phyloP scores from a whole-genome alignment of 2,329 filamentous ascomycete genomes.

The Waltergamsia citrina region DNA sequence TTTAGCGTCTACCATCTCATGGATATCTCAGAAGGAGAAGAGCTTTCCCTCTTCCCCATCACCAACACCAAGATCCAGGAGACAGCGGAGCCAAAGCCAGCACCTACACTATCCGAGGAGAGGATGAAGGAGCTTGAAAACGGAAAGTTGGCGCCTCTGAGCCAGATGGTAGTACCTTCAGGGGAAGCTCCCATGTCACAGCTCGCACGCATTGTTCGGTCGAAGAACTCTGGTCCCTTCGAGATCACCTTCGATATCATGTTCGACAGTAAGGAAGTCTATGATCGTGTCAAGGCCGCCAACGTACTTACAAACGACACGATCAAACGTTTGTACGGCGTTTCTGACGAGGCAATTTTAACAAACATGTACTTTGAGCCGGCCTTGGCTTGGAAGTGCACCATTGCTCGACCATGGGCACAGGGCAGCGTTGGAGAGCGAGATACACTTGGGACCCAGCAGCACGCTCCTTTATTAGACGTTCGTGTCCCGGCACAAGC shows the following conservation, averaged over 20 bases:
- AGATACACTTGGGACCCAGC: constrained; percentile 26
- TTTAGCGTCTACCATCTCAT: constrained; percentile 39
- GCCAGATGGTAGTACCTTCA: too few species aligned
- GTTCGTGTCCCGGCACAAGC: constrained; percentile 10
- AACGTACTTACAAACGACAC: too few species aligned
- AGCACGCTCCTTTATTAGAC: constrained; percentile 23
- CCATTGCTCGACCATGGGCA: constrained; percentile 15
- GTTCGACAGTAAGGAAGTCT: too few species aligned
- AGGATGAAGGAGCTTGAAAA: constrained; percentile 1
- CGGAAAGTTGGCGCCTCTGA: not conserved
- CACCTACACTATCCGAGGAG: not conserved
- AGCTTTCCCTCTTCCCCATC: constrained; percentile 6
- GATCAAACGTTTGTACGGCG: too few species aligned
- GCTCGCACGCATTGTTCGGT: constrained; percentile 28
- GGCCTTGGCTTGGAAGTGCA: too few species aligned
- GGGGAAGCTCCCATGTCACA: constrained; percentile 17
- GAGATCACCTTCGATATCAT: too few species aligned
- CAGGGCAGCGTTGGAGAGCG: constrained; percentile 24
- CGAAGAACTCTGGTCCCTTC: constrained; percentile 39
- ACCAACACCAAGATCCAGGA: not conserved
- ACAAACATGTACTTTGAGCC: too few species aligned
- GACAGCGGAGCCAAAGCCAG: not conserved
- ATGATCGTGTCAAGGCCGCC: too few species aligned
- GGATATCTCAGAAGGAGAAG: constrained; percentile 16
- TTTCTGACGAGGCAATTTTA: too few species aligned